Base-by-base conservation (phyloP, 176 grass and related monocot genomes). In the Calamus simplicifolius region DNA sequence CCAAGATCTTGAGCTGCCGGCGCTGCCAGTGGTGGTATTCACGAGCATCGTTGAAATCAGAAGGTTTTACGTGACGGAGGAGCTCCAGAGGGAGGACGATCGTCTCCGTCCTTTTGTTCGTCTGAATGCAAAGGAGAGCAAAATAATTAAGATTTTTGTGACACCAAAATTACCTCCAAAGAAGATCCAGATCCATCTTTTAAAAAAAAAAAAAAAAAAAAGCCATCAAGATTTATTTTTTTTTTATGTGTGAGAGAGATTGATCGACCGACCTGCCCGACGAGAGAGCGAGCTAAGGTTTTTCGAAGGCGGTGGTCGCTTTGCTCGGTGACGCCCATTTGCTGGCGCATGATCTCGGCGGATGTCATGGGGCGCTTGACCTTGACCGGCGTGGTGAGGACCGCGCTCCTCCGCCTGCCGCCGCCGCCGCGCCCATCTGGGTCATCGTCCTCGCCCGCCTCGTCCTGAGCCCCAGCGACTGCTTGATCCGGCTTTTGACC, bases 11-110 rank as follows among this genome's bases (percentile, higher is more conserved):
- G 28, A 92, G 69, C 57, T 87, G 83, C 0, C 80, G 80, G 19
- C 75, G 69, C 61, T 92, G 88, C 83, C 83, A 92, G n/a, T 19
- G 28, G 18, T 73, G 80, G 73, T 92, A 77, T 19, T 87, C 83
- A 6, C 21, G 15, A 31, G 52, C 49, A 62, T 75, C 75, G 3
- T 8, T 51, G 29, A 92, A 84, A 23, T 87, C 83, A n/a, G 69
- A 52, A 8, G 61, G 25, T 23, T 76, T 92, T 58, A 92, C 35
- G 55, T 83, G 80, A 4, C 79, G 66, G 35, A 92, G 76, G 49
- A 92, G 73, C 73, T 92, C 82, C 38, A 92, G 15, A 13, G 88
- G 83, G 3, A 92, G 82, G 25, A 84, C 56, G 15, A 92, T 57
- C 1, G 75, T 59, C 16, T 89, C 85, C 19, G 48, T 58, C 50